These are phyloP conservation scores for Penicillium sp. DNA, from an alignment of 2,329 filamentous ascomycete genomes.

Conservation along the genomic window DNA sequence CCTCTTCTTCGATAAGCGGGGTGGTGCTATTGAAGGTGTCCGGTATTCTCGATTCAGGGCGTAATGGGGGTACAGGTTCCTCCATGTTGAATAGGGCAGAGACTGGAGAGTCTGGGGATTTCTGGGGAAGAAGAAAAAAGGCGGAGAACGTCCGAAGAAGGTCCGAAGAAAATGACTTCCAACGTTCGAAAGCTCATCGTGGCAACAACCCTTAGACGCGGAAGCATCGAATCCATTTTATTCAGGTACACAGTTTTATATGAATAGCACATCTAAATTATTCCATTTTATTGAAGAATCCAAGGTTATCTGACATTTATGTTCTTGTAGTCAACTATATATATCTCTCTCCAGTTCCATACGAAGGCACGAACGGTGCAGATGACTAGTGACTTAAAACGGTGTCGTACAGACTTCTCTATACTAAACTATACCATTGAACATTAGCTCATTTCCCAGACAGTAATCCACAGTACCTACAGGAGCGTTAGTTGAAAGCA, in stretches of 20 bases:
- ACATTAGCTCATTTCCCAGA: not conserved
- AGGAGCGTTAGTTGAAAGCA: no score
- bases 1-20: constrained; percentile 23
- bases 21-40: constrained; percentile 11
- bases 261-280: not conserved
- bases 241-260: not conserved
- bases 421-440: not conserved
- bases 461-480: constrained; percentile 18
- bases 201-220: constrained; percentile 9
- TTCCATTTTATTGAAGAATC: not conserved
- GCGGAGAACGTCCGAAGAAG: constrained; percentile 7
- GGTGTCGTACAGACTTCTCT: not conserved
- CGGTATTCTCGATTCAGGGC: constrained; percentile 4
- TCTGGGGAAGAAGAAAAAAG: constrained; percentile 8
- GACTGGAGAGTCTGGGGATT: not conserved
- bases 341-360: not conserved
- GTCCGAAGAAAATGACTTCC: not conserved
- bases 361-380: not conserved
- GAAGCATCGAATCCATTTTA: not conserved
- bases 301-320: not conserved
- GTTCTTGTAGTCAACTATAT: not conserved
- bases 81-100: constrained; percentile 9
- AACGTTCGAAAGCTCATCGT: not conserved
- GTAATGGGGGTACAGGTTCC: constrained; percentile 13
- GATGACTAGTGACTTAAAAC: not conserved